Evolutionary conservation across 2,329 filamentous ascomycete genomes (phyloP).

Genomic region (Penicillium sp.): DNA sequence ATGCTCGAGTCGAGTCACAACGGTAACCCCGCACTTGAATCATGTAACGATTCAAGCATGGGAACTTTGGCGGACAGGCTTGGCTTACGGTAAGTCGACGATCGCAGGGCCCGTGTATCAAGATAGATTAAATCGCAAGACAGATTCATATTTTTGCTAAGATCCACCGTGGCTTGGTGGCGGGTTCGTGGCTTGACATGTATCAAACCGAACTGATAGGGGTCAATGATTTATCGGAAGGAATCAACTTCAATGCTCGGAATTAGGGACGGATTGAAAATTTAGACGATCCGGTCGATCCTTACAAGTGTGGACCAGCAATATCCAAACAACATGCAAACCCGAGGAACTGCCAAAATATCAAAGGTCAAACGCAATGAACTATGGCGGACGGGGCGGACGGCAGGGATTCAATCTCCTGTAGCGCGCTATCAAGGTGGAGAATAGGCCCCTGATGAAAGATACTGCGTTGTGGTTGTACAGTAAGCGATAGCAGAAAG

Average conservation of each 20-base stretch:
- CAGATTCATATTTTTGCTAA: background rate
- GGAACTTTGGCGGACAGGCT: background rate
- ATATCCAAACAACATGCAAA: background rate
- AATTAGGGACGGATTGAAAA: background rate
- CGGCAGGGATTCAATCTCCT: background rate
- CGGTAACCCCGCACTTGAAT: background rate
- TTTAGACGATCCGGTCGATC: background rate
- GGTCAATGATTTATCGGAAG: background rate
- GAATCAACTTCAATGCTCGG: background rate
- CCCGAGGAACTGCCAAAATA: background rate
- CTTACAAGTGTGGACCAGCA: background rate
- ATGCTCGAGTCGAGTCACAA: background rate
- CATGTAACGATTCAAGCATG: background rate
- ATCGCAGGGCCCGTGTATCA: background rate
- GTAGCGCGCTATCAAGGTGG: background rate
- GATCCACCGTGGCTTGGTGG: background rate
- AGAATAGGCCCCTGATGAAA: background rate
- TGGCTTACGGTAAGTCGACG: background rate
- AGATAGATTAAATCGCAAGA: background rate
- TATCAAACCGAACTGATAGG: background rate
- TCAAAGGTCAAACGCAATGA: background rate
- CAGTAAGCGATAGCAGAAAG: background rate
- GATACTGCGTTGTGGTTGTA: background rate
- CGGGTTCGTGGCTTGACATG: background rate
- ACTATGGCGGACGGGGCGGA: background rate